These are phyloP conservation scores for Lanzia echinophila DNA, from an alignment of 2,329 filamentous ascomycete species.

Conservation along the genomic window DNA sequence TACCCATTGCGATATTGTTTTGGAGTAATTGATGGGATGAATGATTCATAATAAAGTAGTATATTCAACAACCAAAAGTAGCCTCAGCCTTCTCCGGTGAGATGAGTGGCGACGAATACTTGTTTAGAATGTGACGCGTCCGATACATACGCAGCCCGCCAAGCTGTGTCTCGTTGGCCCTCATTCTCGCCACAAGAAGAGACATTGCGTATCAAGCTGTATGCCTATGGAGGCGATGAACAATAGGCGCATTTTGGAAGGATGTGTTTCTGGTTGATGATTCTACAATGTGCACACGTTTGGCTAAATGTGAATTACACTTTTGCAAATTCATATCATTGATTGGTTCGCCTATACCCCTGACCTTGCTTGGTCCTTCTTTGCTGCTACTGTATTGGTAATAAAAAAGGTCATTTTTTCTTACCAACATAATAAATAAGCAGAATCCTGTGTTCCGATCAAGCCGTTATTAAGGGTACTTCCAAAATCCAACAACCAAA, in stretches of 20 bases:
- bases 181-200: too few relatives aligned
- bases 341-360: not conserved
- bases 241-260: not conserved
- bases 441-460: too few relatives aligned
- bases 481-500: too few relatives aligned
- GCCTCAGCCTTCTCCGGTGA: not conserved
- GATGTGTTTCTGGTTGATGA: not conserved
- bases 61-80: not conserved
- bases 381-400: too few relatives aligned
- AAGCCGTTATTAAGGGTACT: too few relatives aligned
- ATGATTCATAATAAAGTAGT: not conserved
- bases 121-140: not conserved
- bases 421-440: too few relatives aligned
- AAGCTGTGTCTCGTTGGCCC: too few relatives aligned
- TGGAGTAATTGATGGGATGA: not conserved
- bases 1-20: constrained; percentile 1
- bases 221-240: too few relatives aligned
- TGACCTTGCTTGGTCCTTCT: too few relatives aligned
- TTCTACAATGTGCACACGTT: too few relatives aligned
- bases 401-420: too few relatives aligned
- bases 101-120: not conserved
- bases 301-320: too few relatives aligned
- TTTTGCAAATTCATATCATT: not conserved
- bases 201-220: not conserved
- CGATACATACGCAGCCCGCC: not conserved